Conservation (phyloP, 352 stramenopile genomes). For the Phytophthora vignae region DNA sequence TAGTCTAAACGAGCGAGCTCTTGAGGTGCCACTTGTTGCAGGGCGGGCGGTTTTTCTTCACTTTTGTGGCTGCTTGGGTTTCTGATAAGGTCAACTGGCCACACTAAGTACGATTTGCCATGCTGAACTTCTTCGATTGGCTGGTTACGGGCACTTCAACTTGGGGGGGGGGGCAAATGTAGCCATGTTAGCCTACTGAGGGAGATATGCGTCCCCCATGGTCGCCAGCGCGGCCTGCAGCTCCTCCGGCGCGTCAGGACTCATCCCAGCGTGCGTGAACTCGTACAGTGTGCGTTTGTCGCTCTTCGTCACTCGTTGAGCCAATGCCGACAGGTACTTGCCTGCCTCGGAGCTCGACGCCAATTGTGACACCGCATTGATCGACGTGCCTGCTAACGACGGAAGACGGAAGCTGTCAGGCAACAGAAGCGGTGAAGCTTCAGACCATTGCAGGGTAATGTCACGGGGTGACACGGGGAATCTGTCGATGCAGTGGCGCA, state of each 20-base stretch:
- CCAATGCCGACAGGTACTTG: constrained; percentile 54
- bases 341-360: constrained; percentile 50
- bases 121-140: constrained; percentile 25
- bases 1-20: neutral
- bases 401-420: constrained; percentile 33
- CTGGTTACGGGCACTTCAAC: constrained; percentile 21
- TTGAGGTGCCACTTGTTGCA: neutral
- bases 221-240: constrained; percentile 53
- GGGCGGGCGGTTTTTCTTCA: constrained; percentile 11
- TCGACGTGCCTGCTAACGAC: constrained; percentile 24
- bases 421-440: constrained; percentile 28
- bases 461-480: constrained; percentile 35
- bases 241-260: constrained; percentile 69
- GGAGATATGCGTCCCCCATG: constrained; percentile 57
- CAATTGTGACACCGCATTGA: constrained; percentile 63
- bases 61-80: constrained; percentile 10
- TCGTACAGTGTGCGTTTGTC: constrained; percentile 79
- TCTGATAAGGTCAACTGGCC: constrained; percentile 23
- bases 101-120: constrained; percentile 18
- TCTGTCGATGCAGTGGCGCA: constrained; percentile 40
- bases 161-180: constrained; percentile 8
- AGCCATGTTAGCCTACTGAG: constrained; percentile 24
- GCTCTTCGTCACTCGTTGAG: constrained; percentile 39
- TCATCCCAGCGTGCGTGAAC: constrained; percentile 80
- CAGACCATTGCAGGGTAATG: constrained; percentile 54